phyloP scores from a whole-genome alignment of 352 stramenopile genomes.

The Globisporangium perplexum region DNA sequence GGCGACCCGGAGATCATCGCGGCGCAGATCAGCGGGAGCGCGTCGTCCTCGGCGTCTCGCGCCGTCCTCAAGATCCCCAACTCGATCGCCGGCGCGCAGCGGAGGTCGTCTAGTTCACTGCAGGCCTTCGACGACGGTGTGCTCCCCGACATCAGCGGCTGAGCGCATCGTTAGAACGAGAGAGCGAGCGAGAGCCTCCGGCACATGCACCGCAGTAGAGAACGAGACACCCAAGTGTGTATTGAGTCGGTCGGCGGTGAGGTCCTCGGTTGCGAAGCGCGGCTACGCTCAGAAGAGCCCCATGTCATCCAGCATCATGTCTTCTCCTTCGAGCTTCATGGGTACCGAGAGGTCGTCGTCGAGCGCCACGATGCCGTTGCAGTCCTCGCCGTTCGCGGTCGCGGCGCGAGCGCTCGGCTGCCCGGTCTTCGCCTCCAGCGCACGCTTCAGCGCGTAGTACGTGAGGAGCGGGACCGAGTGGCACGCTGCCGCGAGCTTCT shows the following conservation, averaged over 20 bases:
- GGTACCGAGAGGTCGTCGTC: slow-evolving; percentile 64
- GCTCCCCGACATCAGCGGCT: slow-evolving; percentile 10
- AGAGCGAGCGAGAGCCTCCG: neutral
- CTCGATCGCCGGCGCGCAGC: slow-evolving; percentile 18
- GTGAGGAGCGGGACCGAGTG: slow-evolving; percentile 76
- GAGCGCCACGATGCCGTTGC: slow-evolving; percentile 68
- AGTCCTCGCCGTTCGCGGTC: slow-evolving; percentile 42
- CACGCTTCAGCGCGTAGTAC: slow-evolving; percentile 71
- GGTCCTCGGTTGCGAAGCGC: neutral
- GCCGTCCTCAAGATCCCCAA: slow-evolving; percentile 40
- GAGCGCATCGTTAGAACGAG: neutral
- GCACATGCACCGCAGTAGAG: neutral
- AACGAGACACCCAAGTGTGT: neutral
- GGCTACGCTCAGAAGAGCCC: slow-evolving; percentile 61
- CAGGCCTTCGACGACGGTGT: slow-evolving; percentile 10
- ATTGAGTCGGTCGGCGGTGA: neutral
- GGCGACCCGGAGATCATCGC: slow-evolving; percentile 58
- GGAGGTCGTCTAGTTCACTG: slow-evolving; percentile 12
- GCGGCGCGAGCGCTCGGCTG: slow-evolving; percentile 14
- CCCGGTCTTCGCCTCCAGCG: slow-evolving; percentile 37
- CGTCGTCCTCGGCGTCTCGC: slow-evolving; percentile 26
- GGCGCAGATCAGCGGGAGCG: slow-evolving; percentile 24
- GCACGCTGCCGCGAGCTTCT: slow-evolving; percentile 45
- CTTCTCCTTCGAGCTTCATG: slow-evolving; percentile 82
- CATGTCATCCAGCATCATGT: slow-evolving; percentile 85